Evolutionary conservation across 352 stramenopile genomes (phyloP), one percentile per base, ranked within the genome.

Genomic region (Globisporangium cystogenes): DNA sequence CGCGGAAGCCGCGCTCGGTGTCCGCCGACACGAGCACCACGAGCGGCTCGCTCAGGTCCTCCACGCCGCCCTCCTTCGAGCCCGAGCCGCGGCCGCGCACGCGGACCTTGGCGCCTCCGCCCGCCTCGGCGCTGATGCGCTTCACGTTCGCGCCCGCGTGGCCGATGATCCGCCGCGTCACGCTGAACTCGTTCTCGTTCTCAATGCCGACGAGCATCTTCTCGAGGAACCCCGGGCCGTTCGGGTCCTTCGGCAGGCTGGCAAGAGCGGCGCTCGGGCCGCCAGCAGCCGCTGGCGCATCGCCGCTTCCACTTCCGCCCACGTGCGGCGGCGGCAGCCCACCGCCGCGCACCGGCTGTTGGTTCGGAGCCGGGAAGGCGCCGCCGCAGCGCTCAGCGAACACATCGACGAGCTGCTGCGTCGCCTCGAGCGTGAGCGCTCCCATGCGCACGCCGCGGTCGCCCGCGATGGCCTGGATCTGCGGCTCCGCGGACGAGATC

Each of bases 181-280:
- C 82, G 11, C 78, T 76, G 63, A 95, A 95, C 27, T 93, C 85
- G 49, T 60, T 86, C 45, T 95, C 85, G 15, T 87, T 82, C 36
- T 95, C 85, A n/a, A 95, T 93, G 0, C 82, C 85, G 18, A 95
- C 82, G 7, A 85, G 49, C 50, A 95, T 63, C 40, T 90, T 93
- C 48, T 95, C 74, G 26, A 86, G 27, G 29, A 90, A 78, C 0
- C 60, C 62, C 14, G 60, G 52, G 3, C 64, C 64, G 41, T 63
- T 70, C 8, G 59, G 48, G 45, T 58, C 58, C 21, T 51, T 61
- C 21, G 37, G 40, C 4, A 24, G 42, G 21, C 43, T 47, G 10
- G 46, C 12, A 20, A 20, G 10, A 12, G 39, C 40, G 18, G n/a
- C 11, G 33, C 33, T 37, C 11, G 33, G 10, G 12, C 33, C 33